Conservation (phyloP, 805 yeast genomes). For the Candida pini region DNA sequence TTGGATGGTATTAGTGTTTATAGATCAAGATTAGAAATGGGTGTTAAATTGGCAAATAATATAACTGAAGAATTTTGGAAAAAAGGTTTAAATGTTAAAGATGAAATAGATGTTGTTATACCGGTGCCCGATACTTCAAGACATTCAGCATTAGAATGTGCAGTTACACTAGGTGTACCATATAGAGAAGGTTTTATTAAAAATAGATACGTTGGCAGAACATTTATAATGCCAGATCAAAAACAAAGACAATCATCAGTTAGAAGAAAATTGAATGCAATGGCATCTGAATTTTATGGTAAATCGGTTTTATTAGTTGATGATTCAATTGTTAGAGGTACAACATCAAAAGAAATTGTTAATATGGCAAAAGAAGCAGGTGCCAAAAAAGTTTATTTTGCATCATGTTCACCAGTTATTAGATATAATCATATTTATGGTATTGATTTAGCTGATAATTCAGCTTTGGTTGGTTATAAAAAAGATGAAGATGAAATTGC, state of each 20-base stretch:
- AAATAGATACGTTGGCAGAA: slow-evolving; percentile 94
- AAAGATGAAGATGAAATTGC: slow-evolving; percentile 73
- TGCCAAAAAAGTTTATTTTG: slow-evolving; percentile 90
- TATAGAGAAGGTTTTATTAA: slow-evolving; percentile 97
- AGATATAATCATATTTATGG: slow-evolving; percentile 95
- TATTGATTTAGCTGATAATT: slow-evolving; percentile 93
- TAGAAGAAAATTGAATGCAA: slow-evolving; percentile 90
- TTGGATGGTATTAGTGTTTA: slow-evolving; percentile 96
- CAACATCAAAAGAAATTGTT: slow-evolving; percentile 93
- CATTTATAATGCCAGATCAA: slow-evolving; percentile 98
- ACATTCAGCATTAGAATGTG: slow-evolving; percentile 89
- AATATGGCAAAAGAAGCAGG: slow-evolving; percentile 99
- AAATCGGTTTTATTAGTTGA: slow-evolving; percentile 87
- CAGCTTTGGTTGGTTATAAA: slow-evolving; percentile 84
- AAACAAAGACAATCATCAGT: slow-evolving; percentile 90
- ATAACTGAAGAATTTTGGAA: slow-evolving; percentile 38
- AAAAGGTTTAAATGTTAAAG: slow-evolving; percentile 38
- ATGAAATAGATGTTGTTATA: slow-evolving; percentile 84
- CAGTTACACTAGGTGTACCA: slow-evolving; percentile 72
- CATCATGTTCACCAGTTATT: slow-evolving; percentile 98
- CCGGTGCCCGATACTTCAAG: slow-evolving; percentile 99
- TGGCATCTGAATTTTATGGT: slow-evolving; percentile 86
- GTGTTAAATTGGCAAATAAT: slow-evolving; percentile 76
- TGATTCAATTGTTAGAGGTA: slow-evolving; percentile 96
- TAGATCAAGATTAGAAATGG: slow-evolving; percentile 90